Conservation (phyloP, 73 alveolate species). For the Stentor coeruleus region DNA sequence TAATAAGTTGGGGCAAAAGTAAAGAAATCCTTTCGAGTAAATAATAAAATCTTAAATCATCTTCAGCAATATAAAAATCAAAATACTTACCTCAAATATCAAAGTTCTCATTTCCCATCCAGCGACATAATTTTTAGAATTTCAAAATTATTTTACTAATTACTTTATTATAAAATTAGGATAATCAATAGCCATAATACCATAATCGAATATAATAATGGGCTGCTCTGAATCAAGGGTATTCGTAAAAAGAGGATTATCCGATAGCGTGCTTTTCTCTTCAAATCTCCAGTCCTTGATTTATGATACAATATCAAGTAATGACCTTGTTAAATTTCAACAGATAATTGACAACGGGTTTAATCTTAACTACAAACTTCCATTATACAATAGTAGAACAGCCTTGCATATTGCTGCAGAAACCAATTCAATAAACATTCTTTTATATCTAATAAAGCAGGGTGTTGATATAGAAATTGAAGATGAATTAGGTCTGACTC, state of each 20-base stretch:
- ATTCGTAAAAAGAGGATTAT: background rate
- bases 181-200: background rate
- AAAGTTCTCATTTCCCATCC: too few relatives aligned
- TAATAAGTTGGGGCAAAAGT: too few relatives aligned
- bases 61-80: too few relatives aligned
- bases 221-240: constrained; percentile 5
- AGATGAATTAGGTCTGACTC: background rate
- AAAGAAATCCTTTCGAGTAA: too few relatives aligned
- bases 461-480: background rate
- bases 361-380: background rate
- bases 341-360: background rate
- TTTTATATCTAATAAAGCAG: background rate
- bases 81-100: too few relatives aligned
- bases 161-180: too few relatives aligned
- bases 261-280: background rate
- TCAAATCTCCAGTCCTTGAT: too few relatives aligned
- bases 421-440: too few relatives aligned
- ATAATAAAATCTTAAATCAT: too few relatives aligned
- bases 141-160: too few relatives aligned
- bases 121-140: too few relatives aligned
- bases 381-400: background rate
- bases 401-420: background rate
- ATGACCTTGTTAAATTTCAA: background rate
- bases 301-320: background rate
- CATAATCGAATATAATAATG: background rate